Percentiles rank a stretch among this genome's conserved stretches.
Evolutionary conservation across 208 protist genomes (phyloP).

Genomic region (Tetramitus jugosus): DNA sequence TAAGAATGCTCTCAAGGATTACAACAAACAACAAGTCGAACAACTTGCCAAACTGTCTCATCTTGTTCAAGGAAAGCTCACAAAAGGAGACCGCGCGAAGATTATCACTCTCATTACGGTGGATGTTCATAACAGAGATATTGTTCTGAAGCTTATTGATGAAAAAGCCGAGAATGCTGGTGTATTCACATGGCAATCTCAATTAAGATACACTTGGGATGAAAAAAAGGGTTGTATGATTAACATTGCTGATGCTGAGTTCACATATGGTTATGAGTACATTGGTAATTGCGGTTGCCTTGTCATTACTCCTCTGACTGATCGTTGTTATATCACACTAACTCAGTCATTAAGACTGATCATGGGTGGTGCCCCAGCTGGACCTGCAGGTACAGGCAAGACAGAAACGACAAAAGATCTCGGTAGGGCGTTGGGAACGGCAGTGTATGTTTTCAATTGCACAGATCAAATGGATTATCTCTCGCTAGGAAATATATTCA

Average conservation of each 20-base stretch:
- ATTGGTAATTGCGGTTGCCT: conserved; percentile 92
- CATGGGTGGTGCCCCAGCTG: conserved; percentile 78
- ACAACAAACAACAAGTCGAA: conserved; percentile 83
- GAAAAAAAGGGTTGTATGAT: conserved; percentile 83
- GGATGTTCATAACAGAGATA: conserved; percentile 91
- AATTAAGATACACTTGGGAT: conserved; percentile 92
- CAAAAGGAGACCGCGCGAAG: conserved; percentile 86
- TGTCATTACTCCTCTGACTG: conserved; percentile 96
- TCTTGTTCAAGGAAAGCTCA: conserved; percentile 80
- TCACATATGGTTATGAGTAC: conserved; percentile 95
- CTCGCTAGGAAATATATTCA: conserved; percentile 93
- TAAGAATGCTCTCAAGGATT: conserved; percentile 94
- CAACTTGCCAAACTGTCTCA: conserved; percentile 84
- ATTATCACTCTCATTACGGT: conserved; percentile 95
- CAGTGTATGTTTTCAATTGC: conserved; percentile 91
- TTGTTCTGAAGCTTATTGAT: conserved; percentile 79
- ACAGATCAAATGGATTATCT: conserved; percentile 97
- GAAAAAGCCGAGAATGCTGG: conserved; percentile 81
- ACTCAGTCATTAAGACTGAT: conserved; percentile 77
- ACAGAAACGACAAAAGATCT: conserved; percentile 90
- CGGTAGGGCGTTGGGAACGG: conserved; percentile 80
- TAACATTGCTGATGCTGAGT: conserved; percentile 90
- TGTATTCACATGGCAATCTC: conserved; percentile 93
- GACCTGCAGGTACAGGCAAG: too few relatives aligned
- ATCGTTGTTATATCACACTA: conserved; percentile 97